A percentile compares a stretch with the other conserved stretches of the same genome.
These are phyloP conservation scores for Chrysanthemum makinoi DNA, from an alignment of 129 eudicot species.

Conservation along the genomic window DNA sequence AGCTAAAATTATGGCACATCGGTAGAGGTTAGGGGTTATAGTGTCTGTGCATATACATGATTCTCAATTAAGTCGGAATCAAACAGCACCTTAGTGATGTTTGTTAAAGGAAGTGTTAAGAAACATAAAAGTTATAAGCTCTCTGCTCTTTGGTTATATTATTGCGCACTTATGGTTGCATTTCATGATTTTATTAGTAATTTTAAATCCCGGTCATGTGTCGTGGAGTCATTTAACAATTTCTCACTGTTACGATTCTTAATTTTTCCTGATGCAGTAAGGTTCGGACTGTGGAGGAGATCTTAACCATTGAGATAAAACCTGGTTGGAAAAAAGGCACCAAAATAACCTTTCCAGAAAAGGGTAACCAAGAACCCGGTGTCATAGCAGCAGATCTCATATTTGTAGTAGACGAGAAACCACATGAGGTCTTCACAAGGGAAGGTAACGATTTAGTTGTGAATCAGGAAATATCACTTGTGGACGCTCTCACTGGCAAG, in stretches of 20 bases:
- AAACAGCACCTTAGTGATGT: too few species aligned
- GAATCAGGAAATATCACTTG: conserved; percentile 60
- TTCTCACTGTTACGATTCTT: background rate
- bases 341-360: conserved; percentile 76
- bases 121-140: too few species aligned
- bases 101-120: too few species aligned
- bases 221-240: too few species aligned
- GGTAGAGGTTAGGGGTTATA: too few species aligned
- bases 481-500: conserved; percentile 70
- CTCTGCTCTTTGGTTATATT: too few species aligned
- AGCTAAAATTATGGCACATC: too few species aligned
- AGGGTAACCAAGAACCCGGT: conserved; percentile 83
- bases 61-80: too few species aligned
- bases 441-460: conserved; percentile 63
- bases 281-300: conserved; percentile 57
- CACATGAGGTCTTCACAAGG: conserved; percentile 53
- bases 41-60: too few species aligned
- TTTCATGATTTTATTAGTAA: too few species aligned
- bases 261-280: conserved; percentile 35
- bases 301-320: conserved; percentile 65
- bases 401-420: conserved; percentile 69
- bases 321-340: conserved; percentile 94
- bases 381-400: conserved; percentile 73
- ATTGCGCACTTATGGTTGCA: too few species aligned
- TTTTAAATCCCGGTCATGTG: too few species aligned